phyloP scores from a whole-genome alignment of 768 basidiomycete species.

The Suillus ampliporus region DNA sequence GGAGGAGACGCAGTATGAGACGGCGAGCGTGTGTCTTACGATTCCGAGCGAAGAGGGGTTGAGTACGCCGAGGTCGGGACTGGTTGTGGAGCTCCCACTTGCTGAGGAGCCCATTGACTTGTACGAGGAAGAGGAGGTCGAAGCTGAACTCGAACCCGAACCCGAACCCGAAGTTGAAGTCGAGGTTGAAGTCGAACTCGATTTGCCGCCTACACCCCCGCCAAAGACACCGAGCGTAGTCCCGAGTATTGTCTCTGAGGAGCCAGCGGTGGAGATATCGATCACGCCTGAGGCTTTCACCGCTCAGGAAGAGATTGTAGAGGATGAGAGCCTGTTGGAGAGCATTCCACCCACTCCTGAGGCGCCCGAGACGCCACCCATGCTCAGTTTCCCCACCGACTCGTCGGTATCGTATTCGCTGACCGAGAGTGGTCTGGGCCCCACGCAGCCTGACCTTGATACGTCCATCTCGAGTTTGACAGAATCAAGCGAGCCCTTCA shows the following conservation, averaged over 20 bases:
- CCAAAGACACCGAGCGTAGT: conserved; percentile 33
- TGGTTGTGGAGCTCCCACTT: conserved; percentile 38
- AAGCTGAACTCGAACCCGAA: not conserved
- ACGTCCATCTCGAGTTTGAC: conserved; percentile 44
- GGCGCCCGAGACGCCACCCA: not conserved
- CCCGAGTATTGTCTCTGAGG: conserved; percentile 33
- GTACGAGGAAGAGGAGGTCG: not conserved
- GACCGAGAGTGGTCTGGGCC: conserved; percentile 1
- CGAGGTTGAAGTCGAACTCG: conserved; percentile 4
- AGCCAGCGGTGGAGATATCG: conserved; percentile 25
- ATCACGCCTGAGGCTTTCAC: conserved; percentile 25
- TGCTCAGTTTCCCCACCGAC: not conserved
- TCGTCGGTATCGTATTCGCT: conserved; percentile 1
- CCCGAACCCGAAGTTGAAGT: no score
- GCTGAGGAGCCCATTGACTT: not conserved
- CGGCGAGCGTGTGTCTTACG: conserved; percentile 47
- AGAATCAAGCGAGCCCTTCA: conserved; percentile 43
- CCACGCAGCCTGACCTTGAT: conserved; percentile 23
- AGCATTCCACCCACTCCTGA: not conserved
- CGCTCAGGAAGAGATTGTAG: not conserved
- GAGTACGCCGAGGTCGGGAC: conserved; percentile 42
- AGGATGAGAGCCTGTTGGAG: conserved; percentile 8
- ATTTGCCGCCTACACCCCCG: conserved; percentile 30
- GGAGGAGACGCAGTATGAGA: conserved; percentile 51
- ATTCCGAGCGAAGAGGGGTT: conserved; percentile 38